phyloP scores from a whole-genome alignment of 2,329 filamentous ascomycete genomes.

The Cladosporium sp. region DNA sequence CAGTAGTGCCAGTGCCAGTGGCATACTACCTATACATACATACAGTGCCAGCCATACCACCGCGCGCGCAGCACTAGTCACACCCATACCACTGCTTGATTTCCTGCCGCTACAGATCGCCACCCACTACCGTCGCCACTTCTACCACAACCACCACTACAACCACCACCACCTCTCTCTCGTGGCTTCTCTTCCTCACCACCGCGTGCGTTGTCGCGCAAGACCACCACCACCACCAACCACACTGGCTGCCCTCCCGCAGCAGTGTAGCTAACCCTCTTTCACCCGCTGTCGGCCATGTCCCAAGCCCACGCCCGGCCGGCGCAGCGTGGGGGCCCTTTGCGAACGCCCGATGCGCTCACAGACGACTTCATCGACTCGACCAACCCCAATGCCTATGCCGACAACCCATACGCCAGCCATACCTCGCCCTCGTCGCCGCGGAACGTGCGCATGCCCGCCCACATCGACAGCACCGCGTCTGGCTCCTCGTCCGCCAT shows the following conservation, averaged over 20 bases:
- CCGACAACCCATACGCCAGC: slow-evolving; percentile 19
- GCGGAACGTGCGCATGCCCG: slow-evolving; percentile 38
- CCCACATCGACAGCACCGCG: slow-evolving; percentile 30
- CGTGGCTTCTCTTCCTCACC: background rate
- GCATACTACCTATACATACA: slow-evolving; percentile 8
- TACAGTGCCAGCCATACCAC: slow-evolving; percentile 8
- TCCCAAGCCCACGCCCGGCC: slow-evolving; percentile 19
- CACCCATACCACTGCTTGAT: background rate
- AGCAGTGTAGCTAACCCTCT: slow-evolving; percentile 7
- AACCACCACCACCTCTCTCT: background rate
- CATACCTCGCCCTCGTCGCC: slow-evolving; percentile 31
- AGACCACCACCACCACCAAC: slow-evolving; percentile 5
- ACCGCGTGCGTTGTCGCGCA: slow-evolving; percentile 17
- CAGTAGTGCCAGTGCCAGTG: background rate
- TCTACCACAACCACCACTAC: background rate
- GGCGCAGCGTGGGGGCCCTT: slow-evolving; percentile 27
- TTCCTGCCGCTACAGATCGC: background rate
- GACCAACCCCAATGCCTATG: slow-evolving; percentile 22
- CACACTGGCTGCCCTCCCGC: background rate
- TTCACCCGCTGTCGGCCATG: slow-evolving; percentile 17
- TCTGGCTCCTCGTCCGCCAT: slow-evolving; percentile 44
- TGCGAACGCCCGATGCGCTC: slow-evolving; percentile 23
- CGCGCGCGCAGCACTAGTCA: background rate
- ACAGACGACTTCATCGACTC: slow-evolving; percentile 28
- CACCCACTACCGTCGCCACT: background rate